phyloP scores from a whole-genome alignment of 2,329 filamentous ascomycete species.

The Parascedosporium putredinis region DNA sequence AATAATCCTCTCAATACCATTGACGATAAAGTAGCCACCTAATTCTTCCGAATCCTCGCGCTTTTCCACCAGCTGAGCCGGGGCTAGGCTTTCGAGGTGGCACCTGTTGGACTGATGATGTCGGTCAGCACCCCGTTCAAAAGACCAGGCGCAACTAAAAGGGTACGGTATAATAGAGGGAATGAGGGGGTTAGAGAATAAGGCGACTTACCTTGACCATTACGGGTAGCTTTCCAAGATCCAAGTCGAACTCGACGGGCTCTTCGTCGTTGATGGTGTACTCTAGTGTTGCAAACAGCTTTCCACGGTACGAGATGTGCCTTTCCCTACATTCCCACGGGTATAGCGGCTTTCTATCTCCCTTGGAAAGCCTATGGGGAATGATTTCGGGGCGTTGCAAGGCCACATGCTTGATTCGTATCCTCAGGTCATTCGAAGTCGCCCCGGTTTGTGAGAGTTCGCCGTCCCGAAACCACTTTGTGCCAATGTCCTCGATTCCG shows the following conservation, averaged over 20 bases:
- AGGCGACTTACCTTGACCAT: conserved; percentile 72
- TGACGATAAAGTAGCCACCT: conserved; percentile 94
- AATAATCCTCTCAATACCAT: conserved; percentile 94
- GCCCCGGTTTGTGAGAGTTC: conserved; percentile 49
- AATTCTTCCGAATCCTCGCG: conserved; percentile 96
- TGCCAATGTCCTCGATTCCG: conserved; percentile 79
- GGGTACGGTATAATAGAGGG: no score
- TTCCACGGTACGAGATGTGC: conserved; percentile 83
- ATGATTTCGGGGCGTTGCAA: conserved; percentile 76
- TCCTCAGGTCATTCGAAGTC: conserved; percentile 62
- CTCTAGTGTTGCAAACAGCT: conserved; percentile 72
- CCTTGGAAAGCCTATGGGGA: conserved; percentile 20
- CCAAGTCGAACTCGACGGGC: conserved; percentile 69
- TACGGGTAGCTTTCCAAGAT: conserved; percentile 80
- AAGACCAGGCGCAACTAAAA: no score
- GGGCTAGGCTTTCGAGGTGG: conserved; percentile 78
- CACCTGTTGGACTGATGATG: conserved; percentile 90
- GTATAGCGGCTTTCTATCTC: conserved; percentile 41
- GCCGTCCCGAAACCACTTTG: conserved; percentile 78
- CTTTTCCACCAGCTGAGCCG: conserved; percentile 67
- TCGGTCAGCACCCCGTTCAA: no score
- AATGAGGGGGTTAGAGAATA: no score
- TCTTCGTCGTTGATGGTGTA: conserved; percentile 82
- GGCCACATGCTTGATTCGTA: conserved; percentile 72
- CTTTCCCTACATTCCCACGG: conserved; percentile 92